Evolutionary conservation across 1,284 basidiomycete genomes (phyloP).

Genomic region (Stygiomarasmius scandens): DNA sequence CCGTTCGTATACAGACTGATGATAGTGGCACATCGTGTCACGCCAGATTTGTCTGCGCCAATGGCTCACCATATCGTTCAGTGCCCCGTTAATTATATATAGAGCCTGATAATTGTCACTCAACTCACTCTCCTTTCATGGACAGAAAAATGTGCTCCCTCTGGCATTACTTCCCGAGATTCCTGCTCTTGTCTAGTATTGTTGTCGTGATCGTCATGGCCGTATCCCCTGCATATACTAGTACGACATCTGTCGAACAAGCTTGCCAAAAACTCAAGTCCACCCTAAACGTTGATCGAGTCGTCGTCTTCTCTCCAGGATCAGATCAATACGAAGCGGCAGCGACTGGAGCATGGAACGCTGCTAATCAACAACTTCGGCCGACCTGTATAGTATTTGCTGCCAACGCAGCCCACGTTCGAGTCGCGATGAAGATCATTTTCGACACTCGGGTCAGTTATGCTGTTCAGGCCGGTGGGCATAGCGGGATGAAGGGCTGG

Average conservation of each 20-base stretch:
- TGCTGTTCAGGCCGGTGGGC: slow-evolving; percentile 40
- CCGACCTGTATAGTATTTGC: slow-evolving; percentile 38
- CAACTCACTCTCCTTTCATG: no score
- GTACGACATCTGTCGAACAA: neutral
- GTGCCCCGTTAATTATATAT: no score
- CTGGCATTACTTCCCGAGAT: no score
- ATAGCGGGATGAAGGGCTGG: slow-evolving; percentile 41
- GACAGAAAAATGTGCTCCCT: no score
- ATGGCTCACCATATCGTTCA: no score
- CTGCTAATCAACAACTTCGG: slow-evolving; percentile 29
- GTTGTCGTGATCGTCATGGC: no score
- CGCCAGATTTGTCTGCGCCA: neutral
- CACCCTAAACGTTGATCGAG: neutral
- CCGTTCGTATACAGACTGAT: neutral
- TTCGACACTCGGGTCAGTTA: slow-evolving; percentile 34
- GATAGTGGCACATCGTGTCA: neutral
- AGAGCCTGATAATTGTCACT: no score
- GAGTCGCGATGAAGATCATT: slow-evolving; percentile 36
- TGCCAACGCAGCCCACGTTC: slow-evolving; percentile 28
- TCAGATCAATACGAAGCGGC: neutral
- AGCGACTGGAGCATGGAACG: slow-evolving; percentile 27
- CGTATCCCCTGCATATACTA: no score
- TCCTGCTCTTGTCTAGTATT: no score
- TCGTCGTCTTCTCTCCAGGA: neutral
- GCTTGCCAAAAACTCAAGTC: neutral